phyloP scores from a whole-genome alignment of 176 grass and related monocot genomes.

The Oryza officinalis region DNA sequence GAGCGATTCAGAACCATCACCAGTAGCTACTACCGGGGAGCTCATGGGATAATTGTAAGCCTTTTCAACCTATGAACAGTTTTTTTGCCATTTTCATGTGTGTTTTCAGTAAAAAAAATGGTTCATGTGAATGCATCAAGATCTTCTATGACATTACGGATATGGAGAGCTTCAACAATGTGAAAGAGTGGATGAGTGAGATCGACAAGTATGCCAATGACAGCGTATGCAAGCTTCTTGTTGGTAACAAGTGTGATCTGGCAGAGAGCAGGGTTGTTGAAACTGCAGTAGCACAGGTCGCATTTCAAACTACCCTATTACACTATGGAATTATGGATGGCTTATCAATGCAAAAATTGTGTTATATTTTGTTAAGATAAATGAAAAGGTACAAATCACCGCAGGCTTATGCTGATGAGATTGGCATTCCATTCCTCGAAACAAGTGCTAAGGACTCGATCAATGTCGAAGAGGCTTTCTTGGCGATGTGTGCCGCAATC shows the following conservation, averaged over 20 bases:
- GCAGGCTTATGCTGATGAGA: conserved; percentile 72
- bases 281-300: conserved; percentile 74
- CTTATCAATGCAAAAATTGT: too few relatives aligned
- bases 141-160: conserved; percentile 94
- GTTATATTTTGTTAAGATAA: conserved; percentile 18
- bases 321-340: not conserved
- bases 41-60: conserved; percentile 79
- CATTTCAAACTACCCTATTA: not conserved
- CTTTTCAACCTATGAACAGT: not conserved
- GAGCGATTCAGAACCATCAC: conserved; percentile 95
- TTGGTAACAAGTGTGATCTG: conserved; percentile 90
- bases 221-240: conserved; percentile 81
- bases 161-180: conserved; percentile 83
- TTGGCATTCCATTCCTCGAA: conserved; percentile 81
- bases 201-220: conserved; percentile 74
- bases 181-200: conserved; percentile 90
- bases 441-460: conserved; percentile 87
- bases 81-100: not conserved
- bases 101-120: not conserved
- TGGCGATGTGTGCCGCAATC: conserved; percentile 71
- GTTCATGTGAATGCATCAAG: conserved; percentile 23
- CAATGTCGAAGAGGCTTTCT: conserved; percentile 86
- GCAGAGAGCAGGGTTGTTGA: conserved; percentile 68
- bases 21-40: conserved; percentile 91
- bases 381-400: not conserved